Evolutionary conservation across 345 rosid species (phyloP), one percentile per base, ranked within the genome.

Genomic region (Lepidium africanum): DNA sequence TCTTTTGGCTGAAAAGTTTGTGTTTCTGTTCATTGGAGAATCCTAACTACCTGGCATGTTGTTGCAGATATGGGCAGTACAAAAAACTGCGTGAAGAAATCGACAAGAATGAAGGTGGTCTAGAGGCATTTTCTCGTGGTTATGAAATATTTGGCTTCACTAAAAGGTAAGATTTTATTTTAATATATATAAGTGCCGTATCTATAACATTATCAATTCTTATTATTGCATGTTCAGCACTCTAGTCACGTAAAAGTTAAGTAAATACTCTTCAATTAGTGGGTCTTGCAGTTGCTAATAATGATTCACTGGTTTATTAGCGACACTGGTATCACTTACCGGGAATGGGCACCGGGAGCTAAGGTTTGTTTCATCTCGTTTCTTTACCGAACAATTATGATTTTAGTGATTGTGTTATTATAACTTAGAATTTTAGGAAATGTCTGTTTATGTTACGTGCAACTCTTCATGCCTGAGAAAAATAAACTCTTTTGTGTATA

Each of bases 291-390:
- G 62, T 77, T 67, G 58, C 81, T 85, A 69, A 83, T 75, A 48
- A 33, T 79, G 33, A 53, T 42, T 83, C 57, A 48, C 60, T 76
- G 76, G 27, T 61, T 81, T 80, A 81, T 71, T 86, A 90, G 98
- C 77, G 85, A 76, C 75, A 84, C 85, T 50, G 98, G 98, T 61
- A 80, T 88, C 79, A 90, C 94, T 46, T 93, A 90, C 71, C 78
- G 97, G 67, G 98, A 93, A 78, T 93, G 98, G 98, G 97, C 98
- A 52, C 98, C 98, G 1, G 98, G 94, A 87, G 98, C 98, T 23
- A 87, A 78, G 97, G 98, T 93, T 64, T 70, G 87, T 83, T 65
- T 64, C 40, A 55, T 67, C 37, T 42, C 52, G 21, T 13, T 70
- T 49, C 27, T 61, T n/a, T 54, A 25, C n/a, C 48, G 35, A 35